These are phyloP conservation scores for Syzygium oleosum DNA, from an alignment of 345 rosid species.

Conservation along the genomic window DNA sequence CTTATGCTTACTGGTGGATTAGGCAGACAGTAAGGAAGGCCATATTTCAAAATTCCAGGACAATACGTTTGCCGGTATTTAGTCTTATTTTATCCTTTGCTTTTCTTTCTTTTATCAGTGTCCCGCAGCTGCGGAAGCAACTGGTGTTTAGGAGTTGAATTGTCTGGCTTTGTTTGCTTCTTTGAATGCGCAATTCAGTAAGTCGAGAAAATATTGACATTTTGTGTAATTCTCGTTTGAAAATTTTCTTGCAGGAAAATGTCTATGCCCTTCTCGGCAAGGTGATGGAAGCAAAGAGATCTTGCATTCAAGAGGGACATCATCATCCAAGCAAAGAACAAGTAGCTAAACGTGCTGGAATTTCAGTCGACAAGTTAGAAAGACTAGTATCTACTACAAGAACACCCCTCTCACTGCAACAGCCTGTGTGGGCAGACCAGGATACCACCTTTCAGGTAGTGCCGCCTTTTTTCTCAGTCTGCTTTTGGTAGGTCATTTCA, in stretches of 20 bases:
- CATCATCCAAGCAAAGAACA: conserved; percentile 50
- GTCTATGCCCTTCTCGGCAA: conserved; percentile 42
- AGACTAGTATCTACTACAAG: conserved; percentile 40
- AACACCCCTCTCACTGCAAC: conserved; percentile 66
- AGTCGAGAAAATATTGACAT: background rate
- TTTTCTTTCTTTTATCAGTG: background rate
- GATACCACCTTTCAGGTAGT: conserved; percentile 69
- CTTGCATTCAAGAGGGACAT: conserved; percentile 45
- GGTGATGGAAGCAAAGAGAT: conserved; percentile 59
- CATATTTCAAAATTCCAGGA: conserved; percentile 67
- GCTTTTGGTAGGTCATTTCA: background rate
- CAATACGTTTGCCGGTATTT: conserved; percentile 80
- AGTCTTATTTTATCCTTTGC: background rate
- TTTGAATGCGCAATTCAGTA: background rate
- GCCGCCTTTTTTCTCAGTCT: background rate
- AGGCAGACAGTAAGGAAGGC: conserved; percentile 69
- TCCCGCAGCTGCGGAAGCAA: background rate
- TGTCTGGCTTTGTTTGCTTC: background rate
- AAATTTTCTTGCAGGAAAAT: conserved; percentile 40
- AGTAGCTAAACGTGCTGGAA: conserved; percentile 61
- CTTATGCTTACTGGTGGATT: conserved; percentile 96
- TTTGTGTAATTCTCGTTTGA: background rate
- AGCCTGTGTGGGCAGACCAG: conserved; percentile 69
- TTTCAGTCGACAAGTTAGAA: conserved; percentile 50
- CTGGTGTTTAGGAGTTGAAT: background rate